Evolutionary conservation across 2,329 filamentous ascomycete species (phyloP), one percentile per base, ranked within the genome.

Genomic region (Penicillium hesseltinei): DNA sequence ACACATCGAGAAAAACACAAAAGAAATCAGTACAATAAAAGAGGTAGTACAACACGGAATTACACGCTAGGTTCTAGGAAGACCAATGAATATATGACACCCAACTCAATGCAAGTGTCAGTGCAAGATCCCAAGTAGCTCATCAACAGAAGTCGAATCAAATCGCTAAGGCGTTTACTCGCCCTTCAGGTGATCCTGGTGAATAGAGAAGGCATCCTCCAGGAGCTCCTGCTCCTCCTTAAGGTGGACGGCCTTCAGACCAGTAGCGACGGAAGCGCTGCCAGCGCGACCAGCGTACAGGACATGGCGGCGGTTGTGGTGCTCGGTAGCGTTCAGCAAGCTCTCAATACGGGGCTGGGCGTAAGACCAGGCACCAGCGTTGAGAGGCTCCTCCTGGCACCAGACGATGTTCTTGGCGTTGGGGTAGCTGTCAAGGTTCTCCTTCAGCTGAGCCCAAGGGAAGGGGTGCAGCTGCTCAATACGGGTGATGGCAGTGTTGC

Each of bases 401-500:
- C 92, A 99, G 62, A 99, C 92, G 66, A 99, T 92, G 63, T 92
- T 93, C 84, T 97, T 91, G 68, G 93, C 93, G 77, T 99, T 99
- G 74, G 92, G 91, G 82, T 99, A 99, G 77, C 82, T 86, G 81
- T 99, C 93, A 54, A 99, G 84, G 81, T 97, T 97, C 77, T 97
- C 93, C 82, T 90, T 91, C 54, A 99, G 86, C 78, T 94, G 92
- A 69, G 92, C 88, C 93, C 94, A 99, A 51, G 94, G 94, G 90
- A 99, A 99, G 71, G 94, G 94, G 81, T 99, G 92, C 60, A 99
- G 85, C 80, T 99, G 94, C 81, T 99, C 94, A 66, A 99, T 86
- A 73, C 94, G 92, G 23, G 92, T 97, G 74, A 99, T 88, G 71
- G 93, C 94, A 21, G 93, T 90, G 73, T 97, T 88, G 77, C 92